Base-by-base conservation (phyloP, 495 filamentous ascomycete genomes). In the Rusavskia elegans region DNA sequence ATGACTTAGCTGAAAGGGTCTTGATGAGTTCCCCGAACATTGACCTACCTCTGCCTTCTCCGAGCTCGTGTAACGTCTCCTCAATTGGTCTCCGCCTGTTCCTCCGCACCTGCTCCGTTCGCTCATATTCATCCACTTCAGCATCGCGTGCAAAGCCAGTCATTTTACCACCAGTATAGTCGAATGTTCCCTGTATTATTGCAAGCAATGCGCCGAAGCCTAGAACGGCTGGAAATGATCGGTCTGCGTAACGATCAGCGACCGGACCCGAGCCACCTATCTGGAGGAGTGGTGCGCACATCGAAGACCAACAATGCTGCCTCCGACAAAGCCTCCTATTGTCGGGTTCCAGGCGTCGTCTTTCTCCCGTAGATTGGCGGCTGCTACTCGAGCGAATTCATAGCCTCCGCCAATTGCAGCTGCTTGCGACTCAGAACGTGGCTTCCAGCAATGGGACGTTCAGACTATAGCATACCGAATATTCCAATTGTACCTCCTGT, bases 331-430 rank as follows among this genome's bases (percentile, higher is more conserved):
- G 23, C 85, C 85, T 45, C 82, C 85, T 50, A 88, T 67, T 25
- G 82, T 76, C 40, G 76, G 68, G 65, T 87, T 88, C 58, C 63
- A 79, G 60, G 70, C 69, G 63, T 89, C 85, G 38, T 92, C 76
- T 63, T 78, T 82, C 64, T 84, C 77, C 51, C 86, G 75, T 40
- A 92, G 69, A 66, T 92, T 92, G 61, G 85, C 84, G 23, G 84
- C 76, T 14, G 83, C 83, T 49, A 68, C 73, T 60, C 72, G 76
- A 45, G 81, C 71, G 67, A 98, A 97, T 59, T 77, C 77, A 66
- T 86, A 95, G 48, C 80, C 75, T 57, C 81, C 80, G 52, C 84
- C 84, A 69, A 86, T 79, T n/a, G 83, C 84, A 62, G 82, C 88
- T 94, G 55, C 48, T 52, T 65, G 52, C 48, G 17, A 52, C 53